Percentiles rank a stretch among this genome's conserved stretches.
These are phyloP conservation scores for Takakia lepidozioides DNA, from an alignment of 225 moss, liverwort and hornwort species.

Conservation along the genomic window DNA sequence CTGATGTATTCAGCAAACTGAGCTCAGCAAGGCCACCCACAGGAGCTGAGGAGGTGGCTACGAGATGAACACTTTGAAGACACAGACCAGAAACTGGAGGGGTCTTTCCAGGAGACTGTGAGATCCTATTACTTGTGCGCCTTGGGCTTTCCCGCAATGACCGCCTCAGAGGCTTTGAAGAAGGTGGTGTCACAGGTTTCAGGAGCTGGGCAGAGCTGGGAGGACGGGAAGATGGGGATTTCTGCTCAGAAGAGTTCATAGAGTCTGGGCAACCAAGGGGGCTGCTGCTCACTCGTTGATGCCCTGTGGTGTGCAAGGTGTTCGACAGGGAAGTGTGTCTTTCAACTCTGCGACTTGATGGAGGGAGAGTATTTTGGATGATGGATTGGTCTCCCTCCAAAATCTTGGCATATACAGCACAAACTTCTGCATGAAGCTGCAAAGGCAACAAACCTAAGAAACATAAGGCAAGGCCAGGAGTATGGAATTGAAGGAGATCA, in stretches of 20 bases:
- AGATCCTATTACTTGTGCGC: constrained; percentile 16
- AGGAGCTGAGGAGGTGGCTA: too few relatives aligned
- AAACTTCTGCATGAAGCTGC: constrained; percentile 48
- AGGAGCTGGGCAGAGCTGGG: background rate
- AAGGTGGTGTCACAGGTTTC: too few relatives aligned
- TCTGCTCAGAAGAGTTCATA: background rate
- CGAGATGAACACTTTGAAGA: too few relatives aligned
- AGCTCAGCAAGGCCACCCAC: too few relatives aligned
- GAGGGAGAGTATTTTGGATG: constrained; percentile 11
- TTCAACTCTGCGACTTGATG: constrained; percentile 18
- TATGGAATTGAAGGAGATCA: too few relatives aligned
- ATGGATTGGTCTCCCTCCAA: constrained; percentile 13
- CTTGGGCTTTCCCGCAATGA: constrained; percentile 20
- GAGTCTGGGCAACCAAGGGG: constrained; percentile 23
- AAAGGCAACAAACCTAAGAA: background rate
- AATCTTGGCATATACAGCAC: constrained; percentile 25
- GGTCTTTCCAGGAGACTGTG: constrained; percentile 27
- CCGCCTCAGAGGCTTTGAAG: too few relatives aligned
- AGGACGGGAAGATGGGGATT: background rate
- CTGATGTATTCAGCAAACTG: too few relatives aligned
- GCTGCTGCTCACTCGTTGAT: constrained; percentile 11
- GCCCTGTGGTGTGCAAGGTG: constrained; percentile 8
- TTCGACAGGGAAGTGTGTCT: constrained; percentile 10
- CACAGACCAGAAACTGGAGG: constrained; percentile 13
- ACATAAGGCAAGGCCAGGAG: too few relatives aligned